Evolutionary conservation across 345 rosid species (phyloP).

Genomic region (Anastatica hierochuntica): DNA sequence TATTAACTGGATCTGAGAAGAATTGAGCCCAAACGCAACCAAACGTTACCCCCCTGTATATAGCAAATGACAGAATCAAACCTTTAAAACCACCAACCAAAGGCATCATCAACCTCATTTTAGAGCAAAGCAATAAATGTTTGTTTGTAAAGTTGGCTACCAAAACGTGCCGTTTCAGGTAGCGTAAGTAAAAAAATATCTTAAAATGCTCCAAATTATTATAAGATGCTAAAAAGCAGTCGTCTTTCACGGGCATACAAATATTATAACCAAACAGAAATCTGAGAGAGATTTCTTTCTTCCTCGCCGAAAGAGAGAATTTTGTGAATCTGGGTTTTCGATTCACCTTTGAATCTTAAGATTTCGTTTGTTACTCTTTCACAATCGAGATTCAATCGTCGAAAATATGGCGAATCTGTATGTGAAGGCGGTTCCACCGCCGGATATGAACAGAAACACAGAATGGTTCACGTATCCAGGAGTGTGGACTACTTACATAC

Average conservation of each 20-base stretch:
- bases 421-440: constrained; percentile 56
- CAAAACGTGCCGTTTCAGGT: background rate
- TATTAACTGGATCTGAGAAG: no score
- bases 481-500: constrained; percentile 71
- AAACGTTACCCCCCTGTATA: no score
- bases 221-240: constrained; percentile 12
- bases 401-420: constrained; percentile 40
- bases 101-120: no score
- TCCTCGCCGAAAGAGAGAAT: background rate
- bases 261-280: constrained; percentile 3
- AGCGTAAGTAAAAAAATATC: constrained; percentile 2
- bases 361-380: background rate
- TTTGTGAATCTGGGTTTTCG: constrained; percentile 21
- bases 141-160: no score
- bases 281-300: background rate
- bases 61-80: no score
- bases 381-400: background rate
- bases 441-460: constrained; percentile 79
- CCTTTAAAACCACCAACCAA: no score
- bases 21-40: no score
- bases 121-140: no score
- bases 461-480: constrained; percentile 87
- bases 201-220: background rate
- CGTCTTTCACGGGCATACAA: constrained; percentile 16
- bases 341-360: no score